phyloP scores from a whole-genome alignment of 2,329 filamentous ascomycete species.

The Calonectria leucothoes region DNA sequence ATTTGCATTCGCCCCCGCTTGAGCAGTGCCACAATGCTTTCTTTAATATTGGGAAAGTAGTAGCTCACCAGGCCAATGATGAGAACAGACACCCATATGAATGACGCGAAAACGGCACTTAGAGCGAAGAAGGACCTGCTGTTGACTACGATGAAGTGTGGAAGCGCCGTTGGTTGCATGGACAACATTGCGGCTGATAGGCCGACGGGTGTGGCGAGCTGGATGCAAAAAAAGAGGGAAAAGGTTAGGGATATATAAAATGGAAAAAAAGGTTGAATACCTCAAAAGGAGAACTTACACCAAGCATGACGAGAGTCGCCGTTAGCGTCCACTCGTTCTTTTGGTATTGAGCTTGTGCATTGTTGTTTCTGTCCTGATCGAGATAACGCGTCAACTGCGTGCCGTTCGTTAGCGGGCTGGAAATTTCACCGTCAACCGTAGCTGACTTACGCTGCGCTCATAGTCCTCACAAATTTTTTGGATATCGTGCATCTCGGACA shows the following conservation, averaged over 20 bases:
- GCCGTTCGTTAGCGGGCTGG: background rate
- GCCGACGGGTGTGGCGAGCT: background rate
- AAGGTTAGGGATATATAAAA: background rate
- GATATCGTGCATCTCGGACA: background rate
- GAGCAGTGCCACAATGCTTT: background rate
- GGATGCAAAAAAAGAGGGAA: background rate
- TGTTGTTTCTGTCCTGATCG: background rate
- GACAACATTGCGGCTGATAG: background rate
- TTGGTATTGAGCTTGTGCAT: background rate
- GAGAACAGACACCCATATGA: background rate
- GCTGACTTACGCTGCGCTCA: background rate
- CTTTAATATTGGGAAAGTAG: background rate
- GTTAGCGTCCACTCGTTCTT: background rate
- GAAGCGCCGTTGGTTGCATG: background rate
- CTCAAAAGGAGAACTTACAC: background rate
- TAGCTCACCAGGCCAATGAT: background rate
- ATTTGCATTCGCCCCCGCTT: background rate
- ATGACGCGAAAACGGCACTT: rapidly evolving
- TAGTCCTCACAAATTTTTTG: background rate
- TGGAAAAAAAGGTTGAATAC: too few species aligned
- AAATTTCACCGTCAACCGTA: background rate
- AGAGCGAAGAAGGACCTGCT: background rate
- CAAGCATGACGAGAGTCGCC: background rate
- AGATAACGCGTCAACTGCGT: background rate
- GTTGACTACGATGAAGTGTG: background rate